Base-by-base conservation (phyloP, 805 yeast species). In the Candida adriatica region DNA sequence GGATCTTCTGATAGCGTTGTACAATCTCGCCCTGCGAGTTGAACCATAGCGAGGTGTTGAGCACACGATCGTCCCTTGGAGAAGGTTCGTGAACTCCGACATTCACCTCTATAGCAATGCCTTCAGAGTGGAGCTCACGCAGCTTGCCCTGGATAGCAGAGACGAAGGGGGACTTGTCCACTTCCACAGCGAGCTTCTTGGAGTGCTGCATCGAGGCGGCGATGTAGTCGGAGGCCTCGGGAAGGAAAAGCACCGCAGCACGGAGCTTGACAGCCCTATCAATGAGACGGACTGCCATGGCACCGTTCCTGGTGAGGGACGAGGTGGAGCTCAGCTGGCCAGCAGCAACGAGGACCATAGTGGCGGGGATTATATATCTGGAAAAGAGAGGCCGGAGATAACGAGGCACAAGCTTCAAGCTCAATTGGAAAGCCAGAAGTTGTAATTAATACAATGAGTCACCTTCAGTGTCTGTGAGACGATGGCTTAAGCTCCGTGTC, bases 191-290 rank as follows among this genome's bases (percentile, higher is more conserved):
- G n/a, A 90, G 58, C 17, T 60, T 43, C 31, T 88, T 1, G 46
- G 53, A 2, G 88, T 79, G 48, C 74, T 73, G 31, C 73, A 39
- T 38, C 2, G 53, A 46, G 16, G 45, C 64, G 5, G 95, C 79
- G 24, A 90, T 67, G 53, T 86, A 90, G 53, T 90, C 97, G 5
- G 92, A 70, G 0, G 97, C 97, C 54, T 90, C 98, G 2, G 97
- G 97, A 27, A 90, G 68, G 49, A 92, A 86, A 5, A 92, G 62
- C 4, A 85, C 74, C 40, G 69, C 64, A 10, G 81, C 87, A 4
- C 79, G 70, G 10, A 29, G 20, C 3, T 57, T 58, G 0, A 80
- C 68, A 0, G 97, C 95, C 31, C 64, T 56, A n/a, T 59, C 52
- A 13, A 90, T 75, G 22, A 88, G 61, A 18, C 62, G 62, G 9